These are phyloP conservation scores for Artomyces pyxidatus DNA, from an alignment of 768 basidiomycete genomes.

Conservation along the genomic window DNA sequence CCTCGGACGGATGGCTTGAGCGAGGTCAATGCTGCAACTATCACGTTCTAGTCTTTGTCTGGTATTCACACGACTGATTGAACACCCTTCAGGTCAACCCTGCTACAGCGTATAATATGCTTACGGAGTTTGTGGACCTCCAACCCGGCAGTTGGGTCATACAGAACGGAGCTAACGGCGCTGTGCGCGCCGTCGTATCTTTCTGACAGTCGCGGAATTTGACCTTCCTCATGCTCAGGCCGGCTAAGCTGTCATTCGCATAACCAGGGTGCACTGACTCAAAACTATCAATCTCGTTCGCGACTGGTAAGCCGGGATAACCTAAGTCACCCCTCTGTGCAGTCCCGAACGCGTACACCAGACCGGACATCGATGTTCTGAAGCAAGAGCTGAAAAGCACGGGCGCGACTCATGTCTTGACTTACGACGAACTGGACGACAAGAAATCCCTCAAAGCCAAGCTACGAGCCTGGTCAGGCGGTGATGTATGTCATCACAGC, in stretches of 20 bases:
- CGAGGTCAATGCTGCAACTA: constrained; percentile 64
- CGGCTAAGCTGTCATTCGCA: constrained; percentile 81
- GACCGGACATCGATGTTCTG: constrained; percentile 45
- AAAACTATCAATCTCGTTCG: constrained; percentile 81
- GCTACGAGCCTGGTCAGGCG: constrained; percentile 57
- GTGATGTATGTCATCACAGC: no score
- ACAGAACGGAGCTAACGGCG: constrained; percentile 83
- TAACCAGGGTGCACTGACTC: constrained; percentile 61
- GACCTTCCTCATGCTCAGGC: no score
- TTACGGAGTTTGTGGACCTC: constrained; percentile 59
- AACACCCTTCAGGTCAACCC: constrained; percentile 56
- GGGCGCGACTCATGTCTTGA: constrained; percentile 71
- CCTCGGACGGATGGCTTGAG: constrained; percentile 41
- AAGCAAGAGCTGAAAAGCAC: constrained; percentile 44
- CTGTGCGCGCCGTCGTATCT: constrained; percentile 38
- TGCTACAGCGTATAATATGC: constrained; percentile 77
- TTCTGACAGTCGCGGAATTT: no score
- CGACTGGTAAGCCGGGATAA: constrained; percentile 44
- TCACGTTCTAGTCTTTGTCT: constrained; percentile 42
- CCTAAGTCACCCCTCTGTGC: background rate
- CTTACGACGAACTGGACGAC: constrained; percentile 66
- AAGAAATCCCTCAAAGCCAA: constrained; percentile 37
- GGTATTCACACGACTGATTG: background rate
- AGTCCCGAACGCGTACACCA: constrained; percentile 24
- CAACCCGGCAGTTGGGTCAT: constrained; percentile 70